These are phyloP conservation scores for Alternaria conjuncta DNA, from an alignment of 2,329 filamentous ascomycete species.

Conservation along the genomic window DNA sequence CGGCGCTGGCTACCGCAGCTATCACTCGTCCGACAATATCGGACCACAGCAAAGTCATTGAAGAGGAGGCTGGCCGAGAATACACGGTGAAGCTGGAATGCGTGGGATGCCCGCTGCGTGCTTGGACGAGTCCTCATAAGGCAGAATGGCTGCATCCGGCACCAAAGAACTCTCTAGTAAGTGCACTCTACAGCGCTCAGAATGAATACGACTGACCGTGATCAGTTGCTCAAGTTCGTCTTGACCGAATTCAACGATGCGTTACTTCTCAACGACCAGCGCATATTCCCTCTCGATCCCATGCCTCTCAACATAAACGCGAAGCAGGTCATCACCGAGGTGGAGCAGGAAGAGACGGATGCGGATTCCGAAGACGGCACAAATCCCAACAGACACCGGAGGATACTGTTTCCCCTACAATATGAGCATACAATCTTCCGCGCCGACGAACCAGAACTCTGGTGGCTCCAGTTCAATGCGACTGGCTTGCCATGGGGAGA, in stretches of 20 bases:
- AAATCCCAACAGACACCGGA: conserved; percentile 11
- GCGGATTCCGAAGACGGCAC: conserved; percentile 9
- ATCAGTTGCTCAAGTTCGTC: conserved; percentile 33
- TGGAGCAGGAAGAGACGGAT: conserved; percentile 17
- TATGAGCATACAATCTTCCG: conserved; percentile 35
- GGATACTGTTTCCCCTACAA: conserved; percentile 28
- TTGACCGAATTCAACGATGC: conserved; percentile 13
- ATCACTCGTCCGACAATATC: background rate
- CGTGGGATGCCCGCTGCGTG: conserved; percentile 32
- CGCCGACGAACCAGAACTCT: conserved; percentile 13
- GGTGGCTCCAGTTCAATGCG: conserved; percentile 41
- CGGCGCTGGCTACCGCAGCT: conserved; percentile 9
- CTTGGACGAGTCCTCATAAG: conserved; percentile 8
- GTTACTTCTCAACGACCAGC: conserved; percentile 31
- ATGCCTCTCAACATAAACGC: conserved; percentile 31
- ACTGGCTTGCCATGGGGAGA: conserved; percentile 17
- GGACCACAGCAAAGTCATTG: background rate
- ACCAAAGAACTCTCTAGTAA: conserved; percentile 33
- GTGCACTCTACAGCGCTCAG: background rate
- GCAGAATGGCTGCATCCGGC: conserved; percentile 24
- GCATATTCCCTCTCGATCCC: conserved; percentile 28
- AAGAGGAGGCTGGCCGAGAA: conserved; percentile 24
- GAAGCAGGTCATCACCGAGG: conserved; percentile 28
- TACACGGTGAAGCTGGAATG: conserved; percentile 41
- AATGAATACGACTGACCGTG: background rate